Evolutionary conservation across 2,329 filamentous ascomycete genomes (phyloP).

Genomic region (Furcasterigmium furcatum): DNA sequence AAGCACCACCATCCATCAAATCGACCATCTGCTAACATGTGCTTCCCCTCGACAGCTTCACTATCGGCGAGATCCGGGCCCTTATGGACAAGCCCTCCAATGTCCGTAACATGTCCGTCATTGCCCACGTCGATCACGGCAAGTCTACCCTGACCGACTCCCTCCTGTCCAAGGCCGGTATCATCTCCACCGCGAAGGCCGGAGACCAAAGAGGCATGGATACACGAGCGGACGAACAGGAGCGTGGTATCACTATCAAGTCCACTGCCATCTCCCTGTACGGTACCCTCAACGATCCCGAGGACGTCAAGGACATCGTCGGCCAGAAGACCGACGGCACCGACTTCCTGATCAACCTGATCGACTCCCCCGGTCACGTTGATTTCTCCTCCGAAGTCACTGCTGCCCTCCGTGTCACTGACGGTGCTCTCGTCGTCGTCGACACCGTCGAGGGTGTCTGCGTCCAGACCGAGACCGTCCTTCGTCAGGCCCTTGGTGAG

Average conservation of each 20-base stretch:
- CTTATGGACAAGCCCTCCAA: conserved; percentile 78
- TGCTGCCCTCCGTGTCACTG: conserved; percentile 98
- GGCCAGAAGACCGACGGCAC: conserved; percentile 83
- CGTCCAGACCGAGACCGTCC: conserved; percentile 99
- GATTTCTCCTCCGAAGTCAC: conserved; percentile 99
- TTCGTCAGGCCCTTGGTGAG: conserved; percentile 98
- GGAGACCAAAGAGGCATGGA: conserved; percentile 95
- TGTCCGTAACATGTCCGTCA: conserved; percentile 97
- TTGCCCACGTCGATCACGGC: conserved; percentile 99
- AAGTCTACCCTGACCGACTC: conserved; percentile 99
- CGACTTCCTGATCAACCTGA: conserved; percentile 99
- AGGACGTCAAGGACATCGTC: conserved; percentile 93
- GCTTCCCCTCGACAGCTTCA: conserved; percentile 69
- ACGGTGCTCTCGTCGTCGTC: conserved; percentile 99
- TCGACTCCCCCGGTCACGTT: conserved; percentile 99
- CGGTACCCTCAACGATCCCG: conserved; percentile 73
- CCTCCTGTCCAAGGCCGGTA: conserved; percentile 98
- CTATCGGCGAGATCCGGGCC: conserved; percentile 84
- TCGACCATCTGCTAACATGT: conserved; percentile 44
- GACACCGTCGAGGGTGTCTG: conserved; percentile 99
- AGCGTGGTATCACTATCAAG: conserved; percentile 99
- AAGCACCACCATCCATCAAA: neutral
- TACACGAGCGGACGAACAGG: conserved; percentile 96
- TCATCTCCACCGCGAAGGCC: conserved; percentile 97
- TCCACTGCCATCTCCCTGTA: conserved; percentile 99